Evolutionary conservation across 441 rosid species (phyloP), one percentile per base, ranked within the genome.

Genomic region (Pelargonium citronellum): DNA sequence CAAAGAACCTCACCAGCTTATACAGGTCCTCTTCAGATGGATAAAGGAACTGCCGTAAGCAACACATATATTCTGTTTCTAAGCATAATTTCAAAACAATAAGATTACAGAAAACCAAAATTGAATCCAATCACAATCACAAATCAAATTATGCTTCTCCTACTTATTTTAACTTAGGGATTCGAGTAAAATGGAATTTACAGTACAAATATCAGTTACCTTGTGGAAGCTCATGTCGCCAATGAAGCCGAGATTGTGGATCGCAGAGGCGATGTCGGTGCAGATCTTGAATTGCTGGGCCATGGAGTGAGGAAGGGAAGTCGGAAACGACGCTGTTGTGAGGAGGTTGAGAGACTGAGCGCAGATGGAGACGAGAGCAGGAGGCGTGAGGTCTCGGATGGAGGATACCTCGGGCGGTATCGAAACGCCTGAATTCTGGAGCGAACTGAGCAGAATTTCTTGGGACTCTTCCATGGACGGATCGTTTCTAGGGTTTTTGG

Each of bases 41-140:
- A 84, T 90, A 81, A 74, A 89, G 89, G 85, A 92, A 84, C 96
- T 92, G 97, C 94, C 88, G 84, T 75, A 87, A 92, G 87, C 84
- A 87, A 89, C 81, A 86, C 79, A 87, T 75, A 78, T 73, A 83
- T 84, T 88, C 86, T 82, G 84, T 78, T 78, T 68, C 74, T 83
- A 83, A 85, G 86, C 84, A 84, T 84, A 77, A 79, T 77, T 70
- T 78, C 81, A 82, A 72, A 81, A 75, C 62, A 58, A 80, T 79
- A 86, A 79, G 87, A 76, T 74, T 51, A 83, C 46, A 13, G 67
- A 3, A n/a, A 10, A 39, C 13, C 20, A 64, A 34, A 64, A n/a
- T 34, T 22, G 24, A 22, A 22, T 22, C 24, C 24, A 22, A 22
- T 22, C 24, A 22, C 24, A 22, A 22, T 0, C 24, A 22, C 24